Conservation (phyloP, 345 rosid genomes). For the Draba incana region DNA sequence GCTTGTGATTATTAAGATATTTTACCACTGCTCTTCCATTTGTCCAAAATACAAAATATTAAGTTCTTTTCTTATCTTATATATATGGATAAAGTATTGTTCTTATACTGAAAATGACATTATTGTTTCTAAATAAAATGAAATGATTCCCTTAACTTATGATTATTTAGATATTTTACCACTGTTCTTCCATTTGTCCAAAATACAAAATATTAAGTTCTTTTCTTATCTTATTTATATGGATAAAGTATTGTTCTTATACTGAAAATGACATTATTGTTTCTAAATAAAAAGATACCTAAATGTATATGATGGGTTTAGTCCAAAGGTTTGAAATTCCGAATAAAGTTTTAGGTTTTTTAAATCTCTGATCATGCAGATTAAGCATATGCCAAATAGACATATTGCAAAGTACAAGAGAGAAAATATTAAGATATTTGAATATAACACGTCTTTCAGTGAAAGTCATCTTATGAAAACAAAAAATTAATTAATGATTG, state of each 20-base stretch:
- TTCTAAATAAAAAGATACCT: not conserved
- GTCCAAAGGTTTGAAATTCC: constrained; percentile 3
- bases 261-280: constrained; percentile 27
- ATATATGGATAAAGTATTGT: constrained; percentile 22
- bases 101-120: constrained; percentile 32
- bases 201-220: constrained; percentile 5
- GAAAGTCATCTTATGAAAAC: constrained; percentile 7
- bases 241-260: constrained; percentile 26
- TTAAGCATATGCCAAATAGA: constrained; percentile 5
- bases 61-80: constrained; percentile 14
- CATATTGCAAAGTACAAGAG: constrained; percentile 5
- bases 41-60: too few relatives aligned
- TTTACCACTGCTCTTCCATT: too few relatives aligned
- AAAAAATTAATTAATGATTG: not conserved
- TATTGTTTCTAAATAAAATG: too few relatives aligned
- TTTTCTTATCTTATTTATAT: constrained; percentile 19
- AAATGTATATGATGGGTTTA: constrained; percentile 1
- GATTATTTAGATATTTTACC: constrained; percentile 27
- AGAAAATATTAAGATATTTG: not conserved
- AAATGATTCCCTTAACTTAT: too few relatives aligned
- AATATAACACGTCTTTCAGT: constrained; percentile 15
- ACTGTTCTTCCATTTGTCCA: constrained; percentile 9
- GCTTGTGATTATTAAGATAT: too few relatives aligned
- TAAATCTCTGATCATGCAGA: not conserved
- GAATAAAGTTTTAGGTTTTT: not conserved